Evolutionary conservation across 345 rosid genomes (phyloP), one percentile per base, ranked within the genome.

Genomic region (Bruguiera gymnorhiza): DNA sequence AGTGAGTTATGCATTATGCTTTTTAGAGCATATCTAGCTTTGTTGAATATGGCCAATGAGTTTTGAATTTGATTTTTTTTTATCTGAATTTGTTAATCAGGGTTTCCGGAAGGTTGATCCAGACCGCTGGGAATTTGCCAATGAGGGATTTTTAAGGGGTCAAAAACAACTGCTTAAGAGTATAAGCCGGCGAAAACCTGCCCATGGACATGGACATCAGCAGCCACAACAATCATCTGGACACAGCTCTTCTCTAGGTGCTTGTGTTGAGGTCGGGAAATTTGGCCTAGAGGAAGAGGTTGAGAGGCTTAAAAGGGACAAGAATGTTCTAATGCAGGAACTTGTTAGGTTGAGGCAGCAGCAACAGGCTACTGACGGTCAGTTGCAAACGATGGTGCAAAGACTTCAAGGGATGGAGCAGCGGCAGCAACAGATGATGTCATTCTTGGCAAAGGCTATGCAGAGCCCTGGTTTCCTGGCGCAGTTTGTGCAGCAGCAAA

Each of bases 101-200:
- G 99, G 99, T 56, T 95, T 95, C 71, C 83, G 97, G 53, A 95
- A 95, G 77, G 94, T 95, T 83, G 98, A 94, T 83, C 97, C 97
- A 0, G 98, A 94, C 75, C 86, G 91, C 63, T 94, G 98, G 97
- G 97, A 94, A 78, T 94, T 94, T 72, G 97, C 97, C 1, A 94
- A 91, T 58, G 97, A 94, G 83, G 90, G 97, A 23, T 95, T 95
- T 75, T 75, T 95, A 79, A 85, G 91, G 82, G 99, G 98, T 68
- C 97, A 92, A 78, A 95, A 90, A 67, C 97, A 92, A 80, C 75
- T 90, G 75, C 88, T 95, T 27, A 86, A 74, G 68, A 80, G 85
- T 70, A 95, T 95, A 72, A 88, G 73, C 57, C 76, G 99, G 65
- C 87, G 99, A 74, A 95, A 92, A 82, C 90, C 99, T 66, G 92